Evolutionary conservation across 2,329 filamentous ascomycete genomes (phyloP).

Genomic region (Fusarium tanahbumbuense): DNA sequence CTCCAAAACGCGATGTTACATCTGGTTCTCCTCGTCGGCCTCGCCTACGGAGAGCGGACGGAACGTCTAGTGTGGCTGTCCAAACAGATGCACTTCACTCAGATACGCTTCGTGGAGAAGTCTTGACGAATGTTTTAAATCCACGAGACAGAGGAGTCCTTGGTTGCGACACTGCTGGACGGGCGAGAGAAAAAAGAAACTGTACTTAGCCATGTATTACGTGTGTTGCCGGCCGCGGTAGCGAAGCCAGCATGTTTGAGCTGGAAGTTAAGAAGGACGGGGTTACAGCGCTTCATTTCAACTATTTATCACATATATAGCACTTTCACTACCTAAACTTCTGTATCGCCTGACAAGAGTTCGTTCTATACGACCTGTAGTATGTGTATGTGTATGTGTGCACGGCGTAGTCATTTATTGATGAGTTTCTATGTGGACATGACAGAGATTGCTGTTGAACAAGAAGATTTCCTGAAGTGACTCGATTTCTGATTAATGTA

Average conservation of each 20-base stretch:
- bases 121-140: slow-evolving; percentile 20
- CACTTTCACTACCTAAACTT: slow-evolving; percentile 32
- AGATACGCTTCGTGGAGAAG: slow-evolving; percentile 17
- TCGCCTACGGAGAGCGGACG: slow-evolving; percentile 24
- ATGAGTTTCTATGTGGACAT: not conserved
- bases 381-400: not conserved
- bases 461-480: not conserved
- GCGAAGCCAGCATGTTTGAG: slow-evolving; percentile 19
- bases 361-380: too few species aligned
- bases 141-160: slow-evolving; percentile 19
- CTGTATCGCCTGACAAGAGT: not conserved
- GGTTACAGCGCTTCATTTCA: slow-evolving; percentile 38
- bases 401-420: not conserved
- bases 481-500: slow-evolving; percentile 30
- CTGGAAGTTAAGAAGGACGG: slow-evolving; percentile 25
- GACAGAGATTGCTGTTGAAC: not conserved
- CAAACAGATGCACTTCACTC: slow-evolving; percentile 9
- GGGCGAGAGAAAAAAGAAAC: slow-evolving; percentile 30
- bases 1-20: slow-evolving; percentile 44
- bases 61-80: slow-evolving; percentile 16
- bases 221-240: slow-evolving; percentile 26
- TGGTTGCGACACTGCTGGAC: slow-evolving; percentile 18
- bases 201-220: slow-evolving; percentile 41
- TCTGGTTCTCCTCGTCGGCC: slow-evolving; percentile 29
- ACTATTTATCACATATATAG: slow-evolving; percentile 37